These are phyloP conservation scores for Phlegmacium glaucopus DNA, from an alignment of 768 basidiomycete species.

Conservation along the genomic window DNA sequence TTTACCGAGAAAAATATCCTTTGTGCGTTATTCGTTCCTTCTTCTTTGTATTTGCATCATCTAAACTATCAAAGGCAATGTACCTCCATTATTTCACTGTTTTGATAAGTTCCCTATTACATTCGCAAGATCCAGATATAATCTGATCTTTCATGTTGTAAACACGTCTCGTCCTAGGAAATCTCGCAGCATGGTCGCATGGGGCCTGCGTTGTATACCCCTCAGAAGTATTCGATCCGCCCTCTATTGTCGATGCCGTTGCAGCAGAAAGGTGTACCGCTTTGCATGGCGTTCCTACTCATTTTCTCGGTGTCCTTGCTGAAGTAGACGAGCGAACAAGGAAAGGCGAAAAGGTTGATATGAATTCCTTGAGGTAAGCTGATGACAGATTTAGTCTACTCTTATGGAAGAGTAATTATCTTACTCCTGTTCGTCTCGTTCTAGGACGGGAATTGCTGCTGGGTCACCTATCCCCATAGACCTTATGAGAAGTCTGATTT, in stretches of 20 bases:
- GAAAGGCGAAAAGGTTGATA: slow-evolving; percentile 43
- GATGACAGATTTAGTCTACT: background rate
- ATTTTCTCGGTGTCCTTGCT: slow-evolving; percentile 71
- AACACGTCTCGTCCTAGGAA: slow-evolving; percentile 76
- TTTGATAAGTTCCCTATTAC: slow-evolving; percentile 66
- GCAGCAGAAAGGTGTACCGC: slow-evolving; percentile 68
- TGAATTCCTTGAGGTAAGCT: slow-evolving; percentile 51
- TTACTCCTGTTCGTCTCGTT: background rate
- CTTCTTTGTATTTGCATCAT: background rate
- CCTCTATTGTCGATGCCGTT: slow-evolving; percentile 68
- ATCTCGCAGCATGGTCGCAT: slow-evolving; percentile 74
- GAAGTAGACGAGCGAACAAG: slow-evolving; percentile 58
- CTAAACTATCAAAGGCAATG: slow-evolving; percentile 56
- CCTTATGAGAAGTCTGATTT: slow-evolving; percentile 70
- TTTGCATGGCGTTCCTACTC: slow-evolving; percentile 83
- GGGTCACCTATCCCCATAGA: slow-evolving; percentile 79
- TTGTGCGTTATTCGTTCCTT: slow-evolving; percentile 36
- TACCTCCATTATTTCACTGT: slow-evolving; percentile 83
- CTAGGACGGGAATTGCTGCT: slow-evolving; percentile 81
- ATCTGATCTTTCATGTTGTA: slow-evolving; percentile 14
- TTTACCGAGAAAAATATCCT: slow-evolving; percentile 63
- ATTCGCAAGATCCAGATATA: background rate
- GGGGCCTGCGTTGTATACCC: slow-evolving; percentile 76
- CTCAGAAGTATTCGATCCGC: slow-evolving; percentile 59
- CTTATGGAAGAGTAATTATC: background rate